Evolutionary conservation across 2,329 filamentous ascomycete genomes (phyloP).

Genomic region (Podosphaera leucotricha): DNA sequence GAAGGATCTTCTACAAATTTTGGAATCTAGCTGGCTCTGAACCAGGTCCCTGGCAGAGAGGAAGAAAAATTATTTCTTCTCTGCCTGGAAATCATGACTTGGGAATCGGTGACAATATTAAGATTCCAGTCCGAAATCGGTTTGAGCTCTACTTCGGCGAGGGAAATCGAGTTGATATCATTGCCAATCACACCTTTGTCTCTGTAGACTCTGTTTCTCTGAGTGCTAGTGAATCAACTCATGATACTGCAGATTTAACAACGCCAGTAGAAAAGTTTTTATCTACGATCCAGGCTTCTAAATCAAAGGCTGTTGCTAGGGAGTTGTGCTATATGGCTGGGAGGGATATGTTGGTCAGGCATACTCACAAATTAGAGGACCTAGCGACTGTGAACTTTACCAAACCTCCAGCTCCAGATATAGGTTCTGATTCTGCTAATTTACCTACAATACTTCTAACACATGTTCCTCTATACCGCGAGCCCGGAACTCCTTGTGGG

Average conservation of each 20-base stretch:
- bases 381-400: slow-evolving; percentile 17
- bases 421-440: slow-evolving; percentile 25
- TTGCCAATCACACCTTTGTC: slow-evolving; percentile 90
- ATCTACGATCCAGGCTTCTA: slow-evolving; percentile 35
- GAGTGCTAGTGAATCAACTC: slow-evolving; percentile 39
- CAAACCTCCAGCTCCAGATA: slow-evolving; percentile 19
- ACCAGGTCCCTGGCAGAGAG: slow-evolving; percentile 34
- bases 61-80: slow-evolving; percentile 59
- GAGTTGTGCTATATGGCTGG: slow-evolving; percentile 44
- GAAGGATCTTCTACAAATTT: slow-evolving; percentile 56
- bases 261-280: slow-evolving; percentile 57
- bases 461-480: slow-evolving; percentile 73
- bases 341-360: slow-evolving; percentile 26
- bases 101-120: slow-evolving; percentile 70
- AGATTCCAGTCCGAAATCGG: slow-evolving; percentile 53
- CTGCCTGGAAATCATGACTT: slow-evolving; percentile 89
- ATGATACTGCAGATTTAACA: slow-evolving; percentile 40
- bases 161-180: slow-evolving; percentile 69
- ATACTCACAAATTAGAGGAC: slow-evolving; percentile 36
- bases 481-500: slow-evolving; percentile 66
- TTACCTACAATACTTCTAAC: slow-evolving; percentile 76
- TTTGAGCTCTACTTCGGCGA: slow-evolving; percentile 82
- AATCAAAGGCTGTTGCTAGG: slow-evolving; percentile 42
- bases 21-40: slow-evolving; percentile 34
- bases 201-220: slow-evolving; percentile 75